Base-by-base conservation (phyloP, 768 basidiomycete species). In the Pseudohyphozyma bogoriensis region DNA sequence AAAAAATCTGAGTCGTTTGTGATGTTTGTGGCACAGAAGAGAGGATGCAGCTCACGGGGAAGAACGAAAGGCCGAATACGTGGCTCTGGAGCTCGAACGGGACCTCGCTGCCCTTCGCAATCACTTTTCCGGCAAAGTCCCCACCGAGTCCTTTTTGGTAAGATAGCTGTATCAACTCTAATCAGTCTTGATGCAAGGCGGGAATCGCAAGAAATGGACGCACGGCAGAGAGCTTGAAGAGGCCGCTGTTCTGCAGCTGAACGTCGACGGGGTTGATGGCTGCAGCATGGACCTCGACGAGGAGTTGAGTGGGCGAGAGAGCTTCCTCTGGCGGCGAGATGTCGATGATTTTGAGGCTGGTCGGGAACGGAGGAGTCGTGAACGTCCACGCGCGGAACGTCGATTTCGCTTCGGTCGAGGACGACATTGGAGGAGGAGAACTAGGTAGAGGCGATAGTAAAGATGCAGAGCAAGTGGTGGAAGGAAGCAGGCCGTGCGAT, bases 71-170 rank as follows among this genome's bases (percentile, higher is more conserved):
- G 24, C 90, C 91, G 65, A 86, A 78, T 13, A 89, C 86, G 70
- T 86, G 83, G 64, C 87, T 84, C 6, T 81, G 82, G 29, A 80
- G 69, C 64, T 79, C 77, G 80, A 83, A 87, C 33, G 77, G 76
- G 13, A 79, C 79, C 32, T 73, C 76, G 20, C 76, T 69, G 0
- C 84, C 84, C 18, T 85, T 65, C 51, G 80, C 76, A 39, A 77
- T 74, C 51, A 89, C 78, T 4, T 70, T 71, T 8, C 88, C 87
- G 28, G 88, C 82, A 72, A 92, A 93, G 73, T 93, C 91, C 46
- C 35, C 32, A 7, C 26, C 51, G 13, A 52, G n/a, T 5, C 35
- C 51, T 1, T 36, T 52, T 1, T 35, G 51, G 13, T 37, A 37
- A 26, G 32, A 11, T 90, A 86, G 5, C 91, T 89, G 12, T 92